Evolutionary conservation across 306 rosid species (phyloP), one percentile per base, ranked within the genome.

Genomic region (Astragalus glycyphyllos): DNA sequence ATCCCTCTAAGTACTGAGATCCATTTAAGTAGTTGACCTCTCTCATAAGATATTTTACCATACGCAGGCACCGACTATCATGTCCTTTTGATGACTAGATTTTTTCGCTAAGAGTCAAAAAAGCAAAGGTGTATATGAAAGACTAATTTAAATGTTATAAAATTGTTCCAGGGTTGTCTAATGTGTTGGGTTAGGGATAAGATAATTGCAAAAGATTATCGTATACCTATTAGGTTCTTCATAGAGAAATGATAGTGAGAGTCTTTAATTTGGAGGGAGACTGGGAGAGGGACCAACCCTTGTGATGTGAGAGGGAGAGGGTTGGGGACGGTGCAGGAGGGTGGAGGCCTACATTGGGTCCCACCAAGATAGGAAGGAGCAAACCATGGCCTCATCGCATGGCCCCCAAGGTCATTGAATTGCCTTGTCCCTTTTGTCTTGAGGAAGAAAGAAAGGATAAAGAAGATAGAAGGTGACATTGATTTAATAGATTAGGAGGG

Each of bases 401-500:
- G 84, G 71, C 58, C 85, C 92, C 81, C 10, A 20, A 58, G 63
- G 66, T 65, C 72, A 79, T 81, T 86, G 79, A 89, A 86, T 89
- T 58, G 60, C 71, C 73, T 77, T 83, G 84, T 86, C 85, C 88
- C 78, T 73, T 80, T 82, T 77, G 79, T 68, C 74, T 72, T 34
- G 17, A 46, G 49, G 80, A 64, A 38, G 51, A 74, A 31, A 20
- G 23, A 20, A 20, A 64, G 54, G 38, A 61, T 38, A 61, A 61
- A 63, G 48, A 44, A 35, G 42, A 75, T 13, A 23, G 79, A 82
- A 47, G 73, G 81, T 71, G 86, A 83, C 85, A 73, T 26, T 76
- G 75, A 73, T 81, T 77, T 79, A 71, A 70, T 81, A 65, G 71
- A 50, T 50, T 71, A 11, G 8, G 8, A 41, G 41, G 16, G 76